Base-by-base conservation (phyloP, 257 asterid genomes). In the Nicotiana undulata region DNA sequence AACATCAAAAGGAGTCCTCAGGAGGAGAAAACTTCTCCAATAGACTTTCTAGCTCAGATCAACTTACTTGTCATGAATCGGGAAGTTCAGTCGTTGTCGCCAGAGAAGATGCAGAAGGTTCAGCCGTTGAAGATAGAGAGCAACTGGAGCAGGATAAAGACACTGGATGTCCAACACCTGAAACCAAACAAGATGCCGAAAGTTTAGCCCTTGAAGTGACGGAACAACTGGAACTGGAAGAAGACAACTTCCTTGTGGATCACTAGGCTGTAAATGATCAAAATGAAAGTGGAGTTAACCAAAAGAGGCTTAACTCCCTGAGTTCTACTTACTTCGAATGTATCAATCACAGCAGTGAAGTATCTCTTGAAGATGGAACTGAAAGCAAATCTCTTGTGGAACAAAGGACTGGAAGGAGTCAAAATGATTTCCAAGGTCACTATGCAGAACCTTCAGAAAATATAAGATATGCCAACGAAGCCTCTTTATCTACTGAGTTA, bases 1-100 rank as follows among this genome's bases (percentile, higher is more conserved):
- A 80, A 55, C 79, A 63, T 29, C 28, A 82, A 63, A 81, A 80
- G 22, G 80, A 74, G 44, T 70, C 70, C 24, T 17, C 64, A 58
- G 81, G 77, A 20, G 85, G 81, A 22, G 76, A 88, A 82, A 83
- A 78, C 56, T 83, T 77, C 44, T 89, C 92, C 46, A 86, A 81
- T 77, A 90, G 77, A 59, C 79, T 89, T 76, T 58, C 85, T 63
- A 88, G 86, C 85, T 90, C 93, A 28, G 58, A 79, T 79, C 91
- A 90, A 80, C 83, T 83, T 49, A 61, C 84, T 13, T 44, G 52
- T 65, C 85, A 49, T 6, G 85, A 66, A 79, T 76, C 51, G 8
- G 85, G 81, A 82, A 81, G 24, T 76, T 75, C 56, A 28, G 9
- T 52, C 7, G 29, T 66, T 18, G 87, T 81, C 77, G 79, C 65